phyloP scores from a whole-genome alignment of 31 red algal species.

The Porphyra umbilicalis region DNA sequence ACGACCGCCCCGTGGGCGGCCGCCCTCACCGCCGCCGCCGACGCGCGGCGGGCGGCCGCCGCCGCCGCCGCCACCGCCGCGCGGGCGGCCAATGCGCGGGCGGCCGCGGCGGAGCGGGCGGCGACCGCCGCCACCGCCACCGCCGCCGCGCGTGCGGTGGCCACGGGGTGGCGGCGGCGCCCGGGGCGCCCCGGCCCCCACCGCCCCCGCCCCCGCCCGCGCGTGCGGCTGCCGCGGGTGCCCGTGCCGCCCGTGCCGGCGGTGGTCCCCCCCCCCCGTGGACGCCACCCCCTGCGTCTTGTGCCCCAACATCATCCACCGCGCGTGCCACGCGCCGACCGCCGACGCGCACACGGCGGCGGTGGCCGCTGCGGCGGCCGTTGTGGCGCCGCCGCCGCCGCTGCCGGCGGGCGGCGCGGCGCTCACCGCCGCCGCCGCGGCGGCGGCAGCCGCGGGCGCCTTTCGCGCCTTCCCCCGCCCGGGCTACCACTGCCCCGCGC shows the following conservation, averaged over 20 bases:
- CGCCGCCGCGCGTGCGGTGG: neutral
- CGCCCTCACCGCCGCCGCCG: neutral
- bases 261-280: neutral
- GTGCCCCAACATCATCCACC: neutral
- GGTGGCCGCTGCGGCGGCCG: neutral
- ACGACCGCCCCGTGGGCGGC: neutral
- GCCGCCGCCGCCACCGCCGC: neutral
- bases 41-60: neutral
- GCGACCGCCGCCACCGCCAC: neutral
- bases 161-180: neutral
- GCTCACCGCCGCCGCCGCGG: neutral
- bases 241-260: neutral
- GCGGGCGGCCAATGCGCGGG: neutral
- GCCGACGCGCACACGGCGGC: neutral
- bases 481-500: neutral
- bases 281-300: neutral
- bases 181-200: neutral
- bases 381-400: neutral
- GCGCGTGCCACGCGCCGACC: neutral
- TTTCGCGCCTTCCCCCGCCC: neutral
- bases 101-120: no score
- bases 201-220: neutral
- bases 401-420: neutral
- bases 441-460: neutral
- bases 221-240: neutral